These are phyloP conservation scores for Ceratobasidium sp. DNA, from an alignment of 1,284 basidiomycete species.

Conservation along the genomic window DNA sequence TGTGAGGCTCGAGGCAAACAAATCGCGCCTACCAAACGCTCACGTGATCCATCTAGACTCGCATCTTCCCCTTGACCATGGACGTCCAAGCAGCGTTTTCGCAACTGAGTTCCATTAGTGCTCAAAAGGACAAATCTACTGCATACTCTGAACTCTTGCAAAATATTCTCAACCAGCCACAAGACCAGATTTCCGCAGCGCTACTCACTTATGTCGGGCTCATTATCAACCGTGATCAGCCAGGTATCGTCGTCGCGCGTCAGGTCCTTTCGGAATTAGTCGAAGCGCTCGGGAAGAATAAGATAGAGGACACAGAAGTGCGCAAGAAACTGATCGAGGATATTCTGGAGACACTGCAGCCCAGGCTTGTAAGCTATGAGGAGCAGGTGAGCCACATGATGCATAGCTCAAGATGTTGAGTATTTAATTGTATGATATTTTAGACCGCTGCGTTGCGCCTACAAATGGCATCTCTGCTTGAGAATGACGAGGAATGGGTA, in stretches of 20 bases:
- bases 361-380: conserved; percentile 87
- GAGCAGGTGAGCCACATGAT: conserved; percentile 77
- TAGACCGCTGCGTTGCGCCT: conserved; percentile 87
- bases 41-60: conserved; percentile 18
- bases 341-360: conserved; percentile 75
- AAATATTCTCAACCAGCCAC: conserved; percentile 52
- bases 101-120: conserved; percentile 65
- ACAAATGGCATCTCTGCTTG: conserved; percentile 88
- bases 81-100: conserved; percentile 64
- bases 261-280: conserved; percentile 87
- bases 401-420: background rate
- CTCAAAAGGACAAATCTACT: conserved; percentile 84
- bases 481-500: conserved; percentile 91
- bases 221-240: conserved; percentile 75
- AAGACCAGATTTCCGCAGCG: conserved; percentile 66
- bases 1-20: conserved; percentile 12
- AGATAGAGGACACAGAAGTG: conserved; percentile 63
- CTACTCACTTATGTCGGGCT: conserved; percentile 67
- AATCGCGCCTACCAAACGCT: background rate
- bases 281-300: conserved; percentile 66
- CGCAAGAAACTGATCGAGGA: conserved; percentile 78
- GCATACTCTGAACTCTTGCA: conserved; percentile 64
- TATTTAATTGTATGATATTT: background rate
- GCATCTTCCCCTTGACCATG: conserved; percentile 42
- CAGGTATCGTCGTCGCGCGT: conserved; percentile 84